Percentiles rank a stretch among this genome's conserved stretches.
phyloP scores from a whole-genome alignment of 2,329 filamentous ascomycete species.

The Furcasterigmium furcatum region DNA sequence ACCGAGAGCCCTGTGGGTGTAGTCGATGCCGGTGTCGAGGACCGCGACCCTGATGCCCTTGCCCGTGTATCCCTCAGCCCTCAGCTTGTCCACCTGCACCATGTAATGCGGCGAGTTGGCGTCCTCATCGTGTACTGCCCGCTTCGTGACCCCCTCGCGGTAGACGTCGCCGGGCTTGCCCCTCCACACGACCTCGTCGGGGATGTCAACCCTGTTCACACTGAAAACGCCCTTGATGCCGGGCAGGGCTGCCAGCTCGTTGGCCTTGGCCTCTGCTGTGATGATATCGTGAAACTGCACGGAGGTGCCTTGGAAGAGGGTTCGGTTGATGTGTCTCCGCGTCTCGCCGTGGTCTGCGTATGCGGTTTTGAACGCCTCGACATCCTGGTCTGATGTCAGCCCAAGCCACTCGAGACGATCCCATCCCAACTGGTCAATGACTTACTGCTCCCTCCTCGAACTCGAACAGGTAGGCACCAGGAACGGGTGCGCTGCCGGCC shows the following conservation, averaged over 20 bases:
- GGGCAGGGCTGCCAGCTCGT: slow-evolving; percentile 35
- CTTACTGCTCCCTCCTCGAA: slow-evolving; percentile 46
- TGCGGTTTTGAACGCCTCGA: slow-evolving; percentile 32
- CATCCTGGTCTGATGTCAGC: slow-evolving; percentile 26
- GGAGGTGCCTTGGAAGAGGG: slow-evolving; percentile 52
- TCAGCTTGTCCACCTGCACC: slow-evolving; percentile 54
- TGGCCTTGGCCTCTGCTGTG: slow-evolving; percentile 38
- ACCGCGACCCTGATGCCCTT: slow-evolving; percentile 51
- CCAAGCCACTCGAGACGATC: neutral
- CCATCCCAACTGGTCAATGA: neutral
- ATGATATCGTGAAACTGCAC: slow-evolving; percentile 46
- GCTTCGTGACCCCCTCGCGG: slow-evolving; percentile 24
- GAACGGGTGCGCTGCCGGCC: slow-evolving; percentile 27
- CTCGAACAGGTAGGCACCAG: slow-evolving; percentile 51
- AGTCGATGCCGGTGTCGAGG: slow-evolving; percentile 57
- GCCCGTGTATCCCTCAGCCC: slow-evolving; percentile 42
- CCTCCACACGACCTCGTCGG: slow-evolving; percentile 41
- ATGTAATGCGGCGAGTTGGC: slow-evolving; percentile 49
- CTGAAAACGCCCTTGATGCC: slow-evolving; percentile 48
- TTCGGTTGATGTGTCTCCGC: slow-evolving; percentile 45
- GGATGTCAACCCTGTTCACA: slow-evolving; percentile 40
- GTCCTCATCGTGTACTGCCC: slow-evolving; percentile 25
- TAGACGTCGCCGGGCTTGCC: slow-evolving; percentile 25
- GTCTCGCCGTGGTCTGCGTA: slow-evolving; percentile 36
- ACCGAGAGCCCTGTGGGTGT: slow-evolving; percentile 60